Percentiles rank a stretch among this genome's conserved stretches.
Conservation (phyloP, 345 rosid species). For the Rhizophora mangle region DNA sequence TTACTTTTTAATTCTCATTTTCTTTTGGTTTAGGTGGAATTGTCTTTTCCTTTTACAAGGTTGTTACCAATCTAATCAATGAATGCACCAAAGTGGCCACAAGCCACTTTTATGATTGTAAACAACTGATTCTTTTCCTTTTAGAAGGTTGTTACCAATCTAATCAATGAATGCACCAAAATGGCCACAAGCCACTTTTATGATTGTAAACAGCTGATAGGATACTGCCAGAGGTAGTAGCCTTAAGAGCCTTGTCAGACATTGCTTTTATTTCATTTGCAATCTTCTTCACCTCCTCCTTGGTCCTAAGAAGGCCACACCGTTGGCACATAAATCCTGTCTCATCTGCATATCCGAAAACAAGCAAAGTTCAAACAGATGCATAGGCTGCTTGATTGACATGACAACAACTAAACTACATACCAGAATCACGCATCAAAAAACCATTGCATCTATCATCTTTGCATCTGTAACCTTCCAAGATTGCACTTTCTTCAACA, state of each 20-base stretch:
- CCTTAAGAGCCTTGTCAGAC: conserved; percentile 39
- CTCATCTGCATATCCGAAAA: conserved; percentile 52
- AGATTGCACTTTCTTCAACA: conserved; percentile 74
- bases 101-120: background rate
- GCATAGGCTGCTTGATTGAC: conserved; percentile 6
- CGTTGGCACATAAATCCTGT: conserved; percentile 77
- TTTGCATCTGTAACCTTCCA: conserved; percentile 87
- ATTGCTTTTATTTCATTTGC: conserved; percentile 46
- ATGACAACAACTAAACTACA: background rate
- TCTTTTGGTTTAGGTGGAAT: background rate
- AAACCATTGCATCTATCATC: conserved; percentile 69
- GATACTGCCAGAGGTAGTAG: conserved; percentile 46
- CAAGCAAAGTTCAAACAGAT: conserved; percentile 7
- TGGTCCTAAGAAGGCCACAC: conserved; percentile 64
- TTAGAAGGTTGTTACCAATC: background rate
- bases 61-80: background rate
- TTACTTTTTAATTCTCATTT: no score
- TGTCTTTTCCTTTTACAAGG: background rate
- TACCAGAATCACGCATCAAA: conserved; percentile 74
- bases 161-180: background rate
- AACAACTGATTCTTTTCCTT: conserved; percentile 5
- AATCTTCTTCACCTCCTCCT: conserved; percentile 57
- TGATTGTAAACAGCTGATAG: conserved; percentile 21
- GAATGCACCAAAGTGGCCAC: background rate
- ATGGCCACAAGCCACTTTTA: background rate